Evolutionary conservation across 2,329 filamentous ascomycete species (phyloP).

Genomic region (Microthyrium microscopicum): DNA sequence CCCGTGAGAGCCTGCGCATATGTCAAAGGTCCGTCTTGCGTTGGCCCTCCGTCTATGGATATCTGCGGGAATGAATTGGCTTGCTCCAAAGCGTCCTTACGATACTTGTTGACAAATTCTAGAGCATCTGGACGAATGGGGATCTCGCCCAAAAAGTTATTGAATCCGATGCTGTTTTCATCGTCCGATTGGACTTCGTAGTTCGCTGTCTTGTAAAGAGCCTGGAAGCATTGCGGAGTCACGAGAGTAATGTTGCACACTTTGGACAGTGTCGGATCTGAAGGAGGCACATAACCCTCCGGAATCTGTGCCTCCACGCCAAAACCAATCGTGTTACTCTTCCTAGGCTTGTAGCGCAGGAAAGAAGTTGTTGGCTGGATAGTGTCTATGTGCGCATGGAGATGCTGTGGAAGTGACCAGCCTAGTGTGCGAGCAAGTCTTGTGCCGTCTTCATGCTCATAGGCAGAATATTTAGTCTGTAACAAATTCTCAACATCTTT

Average conservation of each 20-base stretch:
- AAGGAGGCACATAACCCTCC: too few relatives aligned
- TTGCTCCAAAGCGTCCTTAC: too few relatives aligned
- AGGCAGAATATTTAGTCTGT: constrained; percentile 31
- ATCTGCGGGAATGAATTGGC: too few relatives aligned
- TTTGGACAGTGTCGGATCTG: too few relatives aligned
- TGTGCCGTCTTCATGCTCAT: constrained; percentile 36
- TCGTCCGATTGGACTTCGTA: neutral
- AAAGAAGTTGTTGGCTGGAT: constrained; percentile 46
- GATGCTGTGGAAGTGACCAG: constrained; percentile 41
- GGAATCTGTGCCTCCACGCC: too few relatives aligned
- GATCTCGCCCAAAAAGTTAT: neutral
- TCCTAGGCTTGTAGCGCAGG: constrained; percentile 25
- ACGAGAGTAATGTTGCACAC: too few relatives aligned
- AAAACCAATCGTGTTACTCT: constrained; percentile 17
- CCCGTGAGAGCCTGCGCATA: too few relatives aligned
- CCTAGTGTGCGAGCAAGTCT: constrained; percentile 33
- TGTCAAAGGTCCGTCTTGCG: too few relatives aligned
- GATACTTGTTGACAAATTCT: neutral
- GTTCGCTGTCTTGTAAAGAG: neutral
- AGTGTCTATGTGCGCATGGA: constrained; percentile 41
- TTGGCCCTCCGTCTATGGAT: too few relatives aligned
- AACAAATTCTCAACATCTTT: constrained; percentile 35
- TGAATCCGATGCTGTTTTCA: neutral
- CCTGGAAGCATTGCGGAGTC: neutral
- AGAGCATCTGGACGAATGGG: neutral